phyloP scores from a whole-genome alignment of 169 alveolate species.

The Besnoitia besnoiti region DNA sequence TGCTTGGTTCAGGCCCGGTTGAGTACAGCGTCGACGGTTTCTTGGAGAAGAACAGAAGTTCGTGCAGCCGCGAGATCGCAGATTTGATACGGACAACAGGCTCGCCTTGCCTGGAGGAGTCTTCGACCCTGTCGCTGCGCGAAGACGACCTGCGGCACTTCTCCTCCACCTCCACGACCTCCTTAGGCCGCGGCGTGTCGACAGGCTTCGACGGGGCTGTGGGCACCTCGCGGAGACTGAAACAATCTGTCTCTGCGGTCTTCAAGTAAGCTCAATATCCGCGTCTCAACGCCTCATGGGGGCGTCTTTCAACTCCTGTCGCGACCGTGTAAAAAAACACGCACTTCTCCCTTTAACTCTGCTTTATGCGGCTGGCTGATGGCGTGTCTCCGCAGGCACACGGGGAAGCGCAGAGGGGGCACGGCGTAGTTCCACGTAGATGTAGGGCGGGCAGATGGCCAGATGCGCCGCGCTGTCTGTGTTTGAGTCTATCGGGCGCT shows the following conservation, averaged over 20 bases:
- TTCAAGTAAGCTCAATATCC: background rate
- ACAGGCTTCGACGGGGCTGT: background rate
- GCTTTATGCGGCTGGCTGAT: no score
- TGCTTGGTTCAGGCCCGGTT: conserved; percentile 68
- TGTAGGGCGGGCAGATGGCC: no score
- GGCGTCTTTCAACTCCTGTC: background rate
- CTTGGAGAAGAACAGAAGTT: conserved; percentile 83
- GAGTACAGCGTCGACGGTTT: conserved; percentile 79
- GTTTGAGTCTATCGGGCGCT: no score
- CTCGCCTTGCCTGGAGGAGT: conserved; percentile 63
- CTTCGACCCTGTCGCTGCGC: background rate
- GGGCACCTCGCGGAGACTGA: background rate
- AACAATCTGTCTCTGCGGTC: background rate
- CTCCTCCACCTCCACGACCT: background rate
- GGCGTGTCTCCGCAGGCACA: no score
- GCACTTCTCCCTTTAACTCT: no score
- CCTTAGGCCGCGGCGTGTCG: background rate
- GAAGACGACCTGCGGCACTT: background rate
- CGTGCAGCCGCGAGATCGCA: conserved; percentile 73
- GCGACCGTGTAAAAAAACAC: no score
- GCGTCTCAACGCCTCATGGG: no score
- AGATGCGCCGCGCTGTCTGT: no score
- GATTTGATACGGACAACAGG: conserved; percentile 69
- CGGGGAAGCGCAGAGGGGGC: no score
- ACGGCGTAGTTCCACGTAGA: no score